A percentile compares a stretch with the other conserved stretches of the same genome.
Evolutionary conservation across 2,329 filamentous ascomycete genomes (phyloP).

Genomic region (Purpureocillium lavendulum): DNA sequence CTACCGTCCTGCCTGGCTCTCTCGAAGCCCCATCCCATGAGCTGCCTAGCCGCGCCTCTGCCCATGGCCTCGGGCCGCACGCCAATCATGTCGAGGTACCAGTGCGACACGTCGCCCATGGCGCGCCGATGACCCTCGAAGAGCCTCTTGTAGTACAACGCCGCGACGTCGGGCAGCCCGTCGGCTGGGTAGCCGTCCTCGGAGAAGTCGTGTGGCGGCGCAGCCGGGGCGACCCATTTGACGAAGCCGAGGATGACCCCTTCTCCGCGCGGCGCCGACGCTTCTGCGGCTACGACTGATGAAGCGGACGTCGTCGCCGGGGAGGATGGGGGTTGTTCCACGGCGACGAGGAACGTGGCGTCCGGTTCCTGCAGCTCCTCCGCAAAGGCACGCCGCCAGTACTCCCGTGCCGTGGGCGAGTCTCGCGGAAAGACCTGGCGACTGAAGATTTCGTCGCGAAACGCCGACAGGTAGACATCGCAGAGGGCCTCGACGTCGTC

Average conservation of each 20-base stretch:
- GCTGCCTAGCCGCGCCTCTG: constrained; percentile 30
- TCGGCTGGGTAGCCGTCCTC: constrained; percentile 29
- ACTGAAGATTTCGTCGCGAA: constrained; percentile 27
- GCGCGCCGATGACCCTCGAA: constrained; percentile 22
- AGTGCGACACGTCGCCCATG: constrained; percentile 35
- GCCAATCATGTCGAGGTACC: constrained; percentile 39
- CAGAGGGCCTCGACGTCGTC: constrained; percentile 31
- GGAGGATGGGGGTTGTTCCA: no score
- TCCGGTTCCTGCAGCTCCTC: constrained; percentile 31
- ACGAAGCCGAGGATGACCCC: constrained; percentile 32
- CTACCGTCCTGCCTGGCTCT: constrained; percentile 32
- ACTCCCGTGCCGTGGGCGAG: constrained; percentile 12
- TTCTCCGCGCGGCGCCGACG: constrained; percentile 12
- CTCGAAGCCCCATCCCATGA: constrained; percentile 39
- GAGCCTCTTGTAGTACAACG: constrained; percentile 31
- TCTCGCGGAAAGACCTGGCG: constrained; percentile 26
- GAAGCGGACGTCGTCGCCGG: no score
- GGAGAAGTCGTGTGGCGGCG: constrained; percentile 13
- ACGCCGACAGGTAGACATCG: constrained; percentile 24
- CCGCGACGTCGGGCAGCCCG: constrained; percentile 24
- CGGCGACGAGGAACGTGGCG: constrained; percentile 18
- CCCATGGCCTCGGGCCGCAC: constrained; percentile 34
- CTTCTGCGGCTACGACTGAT: no score
- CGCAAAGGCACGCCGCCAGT: constrained; percentile 25
- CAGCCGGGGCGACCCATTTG: constrained; percentile 34